Evolutionary conservation across 225 moss, liverwort and hornwort species (phyloP).

Genomic region (Neckera pumila): DNA sequence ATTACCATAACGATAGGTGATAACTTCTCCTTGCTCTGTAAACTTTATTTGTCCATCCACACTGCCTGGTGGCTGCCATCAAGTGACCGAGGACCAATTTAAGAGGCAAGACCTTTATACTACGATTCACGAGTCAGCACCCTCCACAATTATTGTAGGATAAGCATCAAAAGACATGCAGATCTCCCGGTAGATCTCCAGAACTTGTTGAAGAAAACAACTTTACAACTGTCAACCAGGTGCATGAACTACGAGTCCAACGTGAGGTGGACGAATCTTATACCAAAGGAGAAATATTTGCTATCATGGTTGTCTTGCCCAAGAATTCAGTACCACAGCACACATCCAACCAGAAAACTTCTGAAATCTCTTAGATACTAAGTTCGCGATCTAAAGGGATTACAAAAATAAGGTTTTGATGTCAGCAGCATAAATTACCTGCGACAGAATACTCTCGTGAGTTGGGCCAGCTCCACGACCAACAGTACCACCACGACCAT

Average conservation of each 20-base stretch:
- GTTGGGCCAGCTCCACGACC: constrained; percentile 99
- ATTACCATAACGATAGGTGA: constrained; percentile 95
- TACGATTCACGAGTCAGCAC: neutral
- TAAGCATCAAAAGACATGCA: neutral
- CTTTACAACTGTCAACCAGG: neutral
- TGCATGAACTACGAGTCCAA: neutral
- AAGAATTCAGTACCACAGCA: neutral
- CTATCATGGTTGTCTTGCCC: neutral
- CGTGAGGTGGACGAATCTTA: neutral
- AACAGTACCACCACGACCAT: constrained; percentile 97
- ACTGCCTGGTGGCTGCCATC: constrained; percentile 82
- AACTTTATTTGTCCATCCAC: constrained; percentile 92
- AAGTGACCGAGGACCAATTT: neutral
- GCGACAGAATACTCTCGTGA: constrained; percentile 95
- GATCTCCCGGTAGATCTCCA: neutral
- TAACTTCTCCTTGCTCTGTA: constrained; percentile 98
- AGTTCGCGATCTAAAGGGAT: neutral
- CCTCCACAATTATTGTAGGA: neutral
- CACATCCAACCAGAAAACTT: neutral
- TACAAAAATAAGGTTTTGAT: neutral
- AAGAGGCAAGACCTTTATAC: neutral
- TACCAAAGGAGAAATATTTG: neutral
- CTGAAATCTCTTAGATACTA: neutral
- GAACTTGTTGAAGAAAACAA: neutral
- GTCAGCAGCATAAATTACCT: constrained; percentile 36